Conservation (phyloP, 139 green algal species). For the Picochlorum sp. region DNA sequence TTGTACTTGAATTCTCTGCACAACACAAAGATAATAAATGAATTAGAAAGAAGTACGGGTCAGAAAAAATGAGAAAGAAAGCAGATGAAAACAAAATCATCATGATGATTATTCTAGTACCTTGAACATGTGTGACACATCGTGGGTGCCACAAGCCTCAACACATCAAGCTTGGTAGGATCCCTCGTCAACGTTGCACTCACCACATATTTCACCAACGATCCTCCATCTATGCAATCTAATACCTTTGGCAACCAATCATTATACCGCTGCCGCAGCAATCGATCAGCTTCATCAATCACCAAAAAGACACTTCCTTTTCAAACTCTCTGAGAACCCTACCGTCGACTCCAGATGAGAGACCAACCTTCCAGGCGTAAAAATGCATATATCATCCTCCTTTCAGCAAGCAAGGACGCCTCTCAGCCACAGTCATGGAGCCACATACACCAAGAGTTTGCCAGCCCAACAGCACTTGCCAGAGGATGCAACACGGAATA, state of each 20-base stretch:
- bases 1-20: slow-evolving; percentile 42
- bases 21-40: no score
- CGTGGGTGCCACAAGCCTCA: slow-evolving; percentile 70
- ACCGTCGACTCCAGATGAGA: slow-evolving; percentile 50
- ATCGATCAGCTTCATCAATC: slow-evolving; percentile 84
- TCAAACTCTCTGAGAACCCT: slow-evolving; percentile 40
- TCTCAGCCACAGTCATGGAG: slow-evolving; percentile 27
- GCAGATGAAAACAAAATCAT: slow-evolving; percentile 8
- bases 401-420: slow-evolving; percentile 18
- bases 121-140: slow-evolving; percentile 48
- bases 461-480: slow-evolving; percentile 42
- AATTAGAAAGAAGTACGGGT: no score
- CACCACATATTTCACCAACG: slow-evolving; percentile 65
- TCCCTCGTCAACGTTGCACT: slow-evolving; percentile 87
- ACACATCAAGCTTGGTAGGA: slow-evolving; percentile 69
- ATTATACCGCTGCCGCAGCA: slow-evolving; percentile 90
- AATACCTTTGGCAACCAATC: slow-evolving; percentile 80
- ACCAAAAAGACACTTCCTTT: slow-evolving; percentile 52
- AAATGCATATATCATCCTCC: slow-evolving; percentile 47
- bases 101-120: slow-evolving; percentile 3
- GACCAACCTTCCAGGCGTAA: slow-evolving; percentile 70
- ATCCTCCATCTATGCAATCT: neutral
- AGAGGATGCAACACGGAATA: slow-evolving; percentile 50
- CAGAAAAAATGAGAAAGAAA: neutral
- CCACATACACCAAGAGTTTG: slow-evolving; percentile 41